These are phyloP conservation scores for Medicago ruthenica DNA, from an alignment of 306 rosid genomes.

Conservation along the genomic window DNA sequence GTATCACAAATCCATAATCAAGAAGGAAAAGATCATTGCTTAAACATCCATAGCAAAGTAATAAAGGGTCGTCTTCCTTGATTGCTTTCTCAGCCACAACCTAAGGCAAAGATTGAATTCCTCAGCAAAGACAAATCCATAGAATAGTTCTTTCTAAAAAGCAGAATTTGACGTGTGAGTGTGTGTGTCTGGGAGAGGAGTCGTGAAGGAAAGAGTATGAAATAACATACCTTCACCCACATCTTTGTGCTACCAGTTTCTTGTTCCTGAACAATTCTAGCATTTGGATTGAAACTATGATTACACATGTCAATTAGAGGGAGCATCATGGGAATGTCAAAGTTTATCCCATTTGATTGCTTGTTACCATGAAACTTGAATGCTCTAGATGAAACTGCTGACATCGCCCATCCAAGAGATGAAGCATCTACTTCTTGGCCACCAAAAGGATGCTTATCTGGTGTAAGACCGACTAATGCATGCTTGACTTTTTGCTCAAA, in stretches of 20 bases:
- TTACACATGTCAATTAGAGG: constrained; percentile 99
- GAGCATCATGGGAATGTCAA: constrained; percentile 84
- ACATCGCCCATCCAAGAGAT: constrained; percentile 98
- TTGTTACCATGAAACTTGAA: constrained; percentile 75
- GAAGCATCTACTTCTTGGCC: constrained; percentile 87
- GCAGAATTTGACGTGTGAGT: neutral
- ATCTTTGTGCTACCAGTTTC: constrained; percentile 51
- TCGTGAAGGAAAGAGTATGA: constrained; percentile 8
- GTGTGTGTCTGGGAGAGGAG: neutral
- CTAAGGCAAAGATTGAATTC: constrained; percentile 55
- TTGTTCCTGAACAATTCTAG: constrained; percentile 80
- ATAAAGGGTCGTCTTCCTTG: constrained; percentile 65
- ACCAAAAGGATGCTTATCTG: constrained; percentile 77
- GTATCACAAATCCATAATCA: constrained; percentile 88
- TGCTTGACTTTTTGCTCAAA: constrained; percentile 72
- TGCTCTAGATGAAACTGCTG: constrained; percentile 95
- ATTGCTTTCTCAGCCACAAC: constrained; percentile 83
- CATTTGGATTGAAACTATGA: constrained; percentile 89
- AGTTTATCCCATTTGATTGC: constrained; percentile 52
- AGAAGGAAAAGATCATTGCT: constrained; percentile 85
- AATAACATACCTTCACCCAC: constrained; percentile 70
- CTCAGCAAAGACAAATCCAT: constrained; percentile 25
- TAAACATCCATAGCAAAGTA: constrained; percentile 78
- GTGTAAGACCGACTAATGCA: constrained; percentile 56
- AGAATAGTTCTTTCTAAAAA: constrained; percentile 19